phyloP scores from a whole-genome alignment of 352 stramenopile genomes.

The Peronosclerospora sorghi region DNA sequence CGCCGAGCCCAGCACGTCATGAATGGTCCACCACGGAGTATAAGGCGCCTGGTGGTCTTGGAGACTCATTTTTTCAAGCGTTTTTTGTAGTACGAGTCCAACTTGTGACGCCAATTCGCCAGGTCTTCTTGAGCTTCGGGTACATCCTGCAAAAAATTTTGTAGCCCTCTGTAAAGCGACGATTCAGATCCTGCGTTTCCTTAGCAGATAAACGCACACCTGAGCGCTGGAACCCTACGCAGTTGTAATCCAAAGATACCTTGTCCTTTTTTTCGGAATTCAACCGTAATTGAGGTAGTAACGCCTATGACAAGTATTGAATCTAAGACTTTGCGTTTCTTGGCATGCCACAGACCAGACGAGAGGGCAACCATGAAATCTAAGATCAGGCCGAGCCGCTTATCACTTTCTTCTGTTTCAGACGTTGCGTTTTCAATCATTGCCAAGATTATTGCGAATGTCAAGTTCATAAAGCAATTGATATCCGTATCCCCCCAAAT shows the following conservation, averaged over 20 bases:
- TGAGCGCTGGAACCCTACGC: conserved; percentile 91
- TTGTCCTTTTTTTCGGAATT: too few relatives aligned
- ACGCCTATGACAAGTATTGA: too few relatives aligned
- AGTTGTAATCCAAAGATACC: conserved; percentile 96
- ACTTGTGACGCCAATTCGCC: conserved; percentile 44
- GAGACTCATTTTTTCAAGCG: conserved; percentile 77
- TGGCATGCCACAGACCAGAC: too few relatives aligned
- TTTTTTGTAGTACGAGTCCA: conserved; percentile 83
- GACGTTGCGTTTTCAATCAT: too few relatives aligned
- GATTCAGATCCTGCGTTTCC: conserved; percentile 87
- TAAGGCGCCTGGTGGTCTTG: conserved; percentile 87
- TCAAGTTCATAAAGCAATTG: too few relatives aligned
- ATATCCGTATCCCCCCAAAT: too few relatives aligned
- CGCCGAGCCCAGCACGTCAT: conserved; percentile 84
- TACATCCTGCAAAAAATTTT: conserved; percentile 70
- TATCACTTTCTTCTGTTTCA: too few relatives aligned
- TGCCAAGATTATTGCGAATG: too few relatives aligned
- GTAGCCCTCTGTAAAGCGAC: conserved; percentile 85
- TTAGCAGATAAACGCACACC: conserved; percentile 78
- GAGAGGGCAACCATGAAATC: too few relatives aligned
- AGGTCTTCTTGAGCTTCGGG: conserved; percentile 54
- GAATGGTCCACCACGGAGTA: conserved; percentile 79
- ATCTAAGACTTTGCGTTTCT: too few relatives aligned
- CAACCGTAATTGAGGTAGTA: too few relatives aligned
- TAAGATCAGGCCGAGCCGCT: too few relatives aligned